Evolutionary conservation across 176 grass and related monocot genomes (phyloP).

Genomic region (Echinochloa phyllopogon): DNA sequence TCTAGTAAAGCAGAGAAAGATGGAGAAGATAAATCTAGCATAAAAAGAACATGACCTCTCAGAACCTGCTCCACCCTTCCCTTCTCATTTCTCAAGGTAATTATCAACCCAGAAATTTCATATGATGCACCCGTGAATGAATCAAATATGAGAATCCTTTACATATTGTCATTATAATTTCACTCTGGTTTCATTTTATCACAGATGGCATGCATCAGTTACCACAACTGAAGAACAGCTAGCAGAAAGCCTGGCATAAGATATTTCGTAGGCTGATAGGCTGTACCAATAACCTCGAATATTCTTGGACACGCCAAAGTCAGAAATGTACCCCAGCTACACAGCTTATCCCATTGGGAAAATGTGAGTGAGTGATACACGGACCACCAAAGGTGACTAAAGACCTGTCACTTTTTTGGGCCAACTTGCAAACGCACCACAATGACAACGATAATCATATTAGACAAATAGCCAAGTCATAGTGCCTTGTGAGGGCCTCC

Average conservation of each 20-base stretch:
- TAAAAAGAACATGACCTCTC: conserved; percentile 7
- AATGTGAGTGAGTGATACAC: conserved; percentile 25
- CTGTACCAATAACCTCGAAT: conserved; percentile 36
- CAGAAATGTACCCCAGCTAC: conserved; percentile 1
- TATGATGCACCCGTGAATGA: background rate
- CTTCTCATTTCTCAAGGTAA: conserved; percentile 35
- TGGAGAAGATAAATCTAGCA: conserved; percentile 13
- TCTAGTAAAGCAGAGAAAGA: conserved; percentile 5
- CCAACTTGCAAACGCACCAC: conserved; percentile 21
- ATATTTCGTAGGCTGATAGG: conserved; percentile 49
- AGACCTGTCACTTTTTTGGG: conserved; percentile 47
- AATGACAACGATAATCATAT: conserved; percentile 31
- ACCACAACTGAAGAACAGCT: background rate
- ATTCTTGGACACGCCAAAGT: conserved; percentile 35
- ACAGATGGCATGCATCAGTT: conserved; percentile 3
- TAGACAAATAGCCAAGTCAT: conserved; percentile 11
- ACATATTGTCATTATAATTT: background rate
- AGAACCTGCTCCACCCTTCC: conserved; percentile 13
- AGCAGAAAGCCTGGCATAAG: conserved; percentile 6
- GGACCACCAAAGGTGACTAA: conserved; percentile 43
- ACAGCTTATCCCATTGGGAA: conserved; percentile 5
- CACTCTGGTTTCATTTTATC: conserved; percentile 11
- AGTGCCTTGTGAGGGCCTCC: conserved; percentile 1
- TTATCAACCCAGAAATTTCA: conserved; percentile 27
- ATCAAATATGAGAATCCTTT: conserved; percentile 15